These are phyloP conservation scores for Metarhizium anisopliae DNA, from an alignment of 2,329 filamentous ascomycete species.

Conservation along the genomic window DNA sequence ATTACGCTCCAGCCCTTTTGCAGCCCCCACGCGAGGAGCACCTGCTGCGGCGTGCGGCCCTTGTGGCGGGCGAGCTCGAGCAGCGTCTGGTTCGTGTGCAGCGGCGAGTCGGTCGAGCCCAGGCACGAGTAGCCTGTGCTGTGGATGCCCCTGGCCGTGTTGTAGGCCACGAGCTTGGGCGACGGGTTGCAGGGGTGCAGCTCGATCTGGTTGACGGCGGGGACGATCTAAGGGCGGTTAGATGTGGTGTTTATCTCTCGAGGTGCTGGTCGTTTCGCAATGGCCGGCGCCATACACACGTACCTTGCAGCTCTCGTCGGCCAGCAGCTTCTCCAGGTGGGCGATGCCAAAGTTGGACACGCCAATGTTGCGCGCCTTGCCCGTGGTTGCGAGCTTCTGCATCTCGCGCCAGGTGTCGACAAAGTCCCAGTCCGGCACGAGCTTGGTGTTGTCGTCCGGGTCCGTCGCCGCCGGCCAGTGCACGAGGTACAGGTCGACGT, in stretches of 20 bases:
- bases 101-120: constrained; percentile 59
- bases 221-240: constrained; percentile 33
- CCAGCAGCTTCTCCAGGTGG: constrained; percentile 70
- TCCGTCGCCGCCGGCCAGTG: constrained; percentile 63
- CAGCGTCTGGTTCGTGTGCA: constrained; percentile 58
- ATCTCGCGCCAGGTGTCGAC: constrained; percentile 72
- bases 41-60: constrained; percentile 64
- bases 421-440: constrained; percentile 71
- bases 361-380: constrained; percentile 72
- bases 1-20: constrained; percentile 77
- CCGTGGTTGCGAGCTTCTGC: constrained; percentile 58
- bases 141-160: constrained; percentile 65
- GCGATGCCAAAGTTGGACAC: constrained; percentile 79
- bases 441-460: constrained; percentile 54
- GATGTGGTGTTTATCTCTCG: neutral
- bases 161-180: constrained; percentile 69
- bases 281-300: constrained; percentile 26
- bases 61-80: constrained; percentile 54
- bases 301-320: constrained; percentile 61
- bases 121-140: constrained; percentile 67
- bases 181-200: constrained; percentile 74
- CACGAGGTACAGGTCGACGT: constrained; percentile 63
- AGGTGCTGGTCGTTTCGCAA: no score
- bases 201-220: constrained; percentile 75
- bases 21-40: constrained; percentile 72